These are phyloP conservation scores for Zygnema cylindricum DNA, from an alignment of 139 green algal genomes.

Conservation along the genomic window DNA sequence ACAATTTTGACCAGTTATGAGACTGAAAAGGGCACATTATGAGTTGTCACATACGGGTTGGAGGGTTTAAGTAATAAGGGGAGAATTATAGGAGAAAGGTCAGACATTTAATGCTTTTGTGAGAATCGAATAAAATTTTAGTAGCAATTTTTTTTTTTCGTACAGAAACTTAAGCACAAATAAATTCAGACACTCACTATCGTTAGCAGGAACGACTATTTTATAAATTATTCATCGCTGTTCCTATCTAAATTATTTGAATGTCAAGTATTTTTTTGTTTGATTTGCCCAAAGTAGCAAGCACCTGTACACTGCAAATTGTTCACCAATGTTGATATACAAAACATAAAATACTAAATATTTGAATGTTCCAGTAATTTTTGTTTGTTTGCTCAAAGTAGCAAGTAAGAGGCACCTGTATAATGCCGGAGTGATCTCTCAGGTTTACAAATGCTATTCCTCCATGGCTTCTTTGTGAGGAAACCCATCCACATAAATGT, in stretches of 20 bases:
- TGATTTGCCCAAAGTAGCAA: no score
- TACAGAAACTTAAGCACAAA: no score
- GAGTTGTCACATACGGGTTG: neutral
- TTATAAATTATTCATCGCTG: no score
- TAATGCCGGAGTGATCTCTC: conserved; percentile 88
- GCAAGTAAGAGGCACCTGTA: conserved; percentile 76
- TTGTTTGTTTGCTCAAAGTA: neutral
- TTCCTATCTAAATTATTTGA: neutral
- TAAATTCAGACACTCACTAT: no score
- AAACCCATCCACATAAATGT: conserved; percentile 94
- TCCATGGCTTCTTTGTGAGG: conserved; percentile 88
- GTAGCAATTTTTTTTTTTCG: no score
- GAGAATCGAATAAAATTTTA: neutral
- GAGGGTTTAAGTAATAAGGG: neutral
- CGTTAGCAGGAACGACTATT: no score
- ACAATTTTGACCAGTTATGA: neutral
- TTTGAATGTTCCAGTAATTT: neutral
- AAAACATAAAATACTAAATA: neutral
- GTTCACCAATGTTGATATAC: neutral
- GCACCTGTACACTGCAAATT: no score
- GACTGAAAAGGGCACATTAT: neutral
- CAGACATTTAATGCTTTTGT: neutral
- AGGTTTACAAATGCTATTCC: conserved; percentile 93
- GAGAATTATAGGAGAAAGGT: neutral
- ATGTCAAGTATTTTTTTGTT: neutral